A percentile compares a stretch with the other conserved stretches of the same genome.
Evolutionary conservation across 441 rosid genomes (phyloP).

Genomic region (Arabidopsis lyrata): DNA sequence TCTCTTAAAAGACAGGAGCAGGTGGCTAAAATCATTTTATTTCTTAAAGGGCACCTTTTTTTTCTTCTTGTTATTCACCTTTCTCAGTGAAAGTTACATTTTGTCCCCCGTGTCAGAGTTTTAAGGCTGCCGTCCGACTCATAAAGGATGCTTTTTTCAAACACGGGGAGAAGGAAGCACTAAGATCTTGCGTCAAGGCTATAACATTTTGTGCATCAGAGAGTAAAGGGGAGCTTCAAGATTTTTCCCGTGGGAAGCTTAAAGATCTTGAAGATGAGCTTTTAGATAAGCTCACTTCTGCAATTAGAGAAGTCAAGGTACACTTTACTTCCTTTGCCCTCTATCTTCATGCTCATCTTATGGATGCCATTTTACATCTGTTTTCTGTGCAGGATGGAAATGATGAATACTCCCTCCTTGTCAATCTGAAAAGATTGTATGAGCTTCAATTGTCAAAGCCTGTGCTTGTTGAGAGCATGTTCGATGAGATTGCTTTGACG

Average conservation of each 20-base stretch:
- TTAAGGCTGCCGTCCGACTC: conserved; percentile 79
- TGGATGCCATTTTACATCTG: conserved; percentile 42
- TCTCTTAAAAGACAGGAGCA: conserved; percentile 97
- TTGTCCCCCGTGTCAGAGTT: conserved; percentile 63
- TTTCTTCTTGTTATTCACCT: conserved; percentile 23
- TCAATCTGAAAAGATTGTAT: conserved; percentile 91
- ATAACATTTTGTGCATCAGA: conserved; percentile 78
- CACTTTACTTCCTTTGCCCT: conserved; percentile 41
- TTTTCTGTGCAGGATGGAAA: conserved; percentile 79
- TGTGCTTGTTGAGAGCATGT: conserved; percentile 71
- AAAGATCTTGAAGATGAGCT: conserved; percentile 97
- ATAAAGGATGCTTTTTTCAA: conserved; percentile 93
- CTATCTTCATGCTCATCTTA: conserved; percentile 28
- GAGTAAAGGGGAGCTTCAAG: conserved; percentile 98
- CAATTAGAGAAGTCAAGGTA: conserved; percentile 83
- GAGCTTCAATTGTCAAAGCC: conserved; percentile 90
- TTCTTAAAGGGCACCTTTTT: conserved; percentile 32
- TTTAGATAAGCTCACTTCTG: conserved; percentile 81
- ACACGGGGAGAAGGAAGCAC: conserved; percentile 90
- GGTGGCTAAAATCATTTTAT: conserved; percentile 55
- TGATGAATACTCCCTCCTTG: conserved; percentile 96
- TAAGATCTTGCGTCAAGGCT: conserved; percentile 95
- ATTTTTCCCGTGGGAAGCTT: conserved; percentile 77
- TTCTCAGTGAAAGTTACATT: conserved; percentile 38
- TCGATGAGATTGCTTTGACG: conserved; percentile 66